These are phyloP conservation scores for Pichia sp. DNA, from an alignment of 1,139 yeast species.

Conservation along the genomic window DNA sequence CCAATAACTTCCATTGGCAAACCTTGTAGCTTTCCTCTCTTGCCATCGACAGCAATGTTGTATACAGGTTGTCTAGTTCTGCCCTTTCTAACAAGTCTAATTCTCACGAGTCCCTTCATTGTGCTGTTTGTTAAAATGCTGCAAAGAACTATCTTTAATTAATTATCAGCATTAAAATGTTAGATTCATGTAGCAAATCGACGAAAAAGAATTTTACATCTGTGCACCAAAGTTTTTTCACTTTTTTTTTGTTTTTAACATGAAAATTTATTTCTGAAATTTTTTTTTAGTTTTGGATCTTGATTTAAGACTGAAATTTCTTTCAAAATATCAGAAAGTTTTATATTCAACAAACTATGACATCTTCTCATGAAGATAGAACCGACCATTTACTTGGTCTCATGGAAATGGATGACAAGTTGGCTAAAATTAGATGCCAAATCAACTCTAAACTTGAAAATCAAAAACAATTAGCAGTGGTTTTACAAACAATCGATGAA, in stretches of 20 bases:
- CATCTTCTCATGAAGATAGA: constrained; percentile 42
- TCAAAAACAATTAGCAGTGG: constrained; percentile 71
- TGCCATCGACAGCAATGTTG: constrained; percentile 84
- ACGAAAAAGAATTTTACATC: background rate
- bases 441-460: constrained; percentile 69
- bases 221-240: background rate
- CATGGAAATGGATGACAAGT: constrained; percentile 57
- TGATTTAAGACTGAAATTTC: constrained; percentile 1
- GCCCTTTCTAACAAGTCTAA: constrained; percentile 90
- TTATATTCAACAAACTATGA: constrained; percentile 4
- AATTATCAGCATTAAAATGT: background rate
- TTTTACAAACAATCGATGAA: constrained; percentile 85
- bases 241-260: constrained; percentile 2
- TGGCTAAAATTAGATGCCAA: constrained; percentile 66
- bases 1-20: constrained; percentile 95
- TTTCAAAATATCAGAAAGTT: background rate
- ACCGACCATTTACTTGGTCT: constrained; percentile 21
- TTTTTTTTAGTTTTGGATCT: constrained; percentile 8
- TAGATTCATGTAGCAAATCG: background rate
- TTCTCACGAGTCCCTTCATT: constrained; percentile 51
- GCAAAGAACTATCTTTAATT: background rate
- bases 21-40: constrained; percentile 66
- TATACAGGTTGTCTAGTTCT: constrained; percentile 81
- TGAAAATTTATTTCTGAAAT: background rate
- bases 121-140: background rate